A percentile compares a stretch with the other conserved stretches of the same genome.
Evolutionary conservation across 1,139 yeast genomes (phyloP).

Genomic region (Magnusiomyces tetraspermus): DNA sequence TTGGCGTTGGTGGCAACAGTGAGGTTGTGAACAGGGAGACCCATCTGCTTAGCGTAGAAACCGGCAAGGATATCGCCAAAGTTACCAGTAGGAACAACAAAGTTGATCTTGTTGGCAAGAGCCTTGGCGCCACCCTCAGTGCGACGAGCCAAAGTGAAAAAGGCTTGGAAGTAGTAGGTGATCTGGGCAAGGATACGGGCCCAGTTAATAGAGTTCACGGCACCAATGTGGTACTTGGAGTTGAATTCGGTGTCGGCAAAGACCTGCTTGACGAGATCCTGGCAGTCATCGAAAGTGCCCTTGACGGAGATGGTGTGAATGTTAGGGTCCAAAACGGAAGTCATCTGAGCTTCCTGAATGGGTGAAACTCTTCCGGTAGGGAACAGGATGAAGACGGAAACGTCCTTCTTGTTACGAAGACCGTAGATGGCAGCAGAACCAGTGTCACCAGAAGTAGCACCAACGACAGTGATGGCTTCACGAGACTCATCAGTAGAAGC

Average conservation of each 20-base stretch:
- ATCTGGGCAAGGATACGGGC: slow-evolving; percentile 96
- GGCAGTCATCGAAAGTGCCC: slow-evolving; percentile 98
- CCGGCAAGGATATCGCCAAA: slow-evolving; percentile 98
- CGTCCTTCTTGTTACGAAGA: slow-evolving; percentile 90
- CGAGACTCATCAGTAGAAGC: slow-evolving; percentile 46
- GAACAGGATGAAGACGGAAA: slow-evolving; percentile 86
- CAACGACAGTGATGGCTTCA: slow-evolving; percentile 87
- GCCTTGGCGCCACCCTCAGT: slow-evolving; percentile 29
- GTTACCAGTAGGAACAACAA: slow-evolving; percentile 95
- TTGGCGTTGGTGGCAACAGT: slow-evolving; percentile 94
- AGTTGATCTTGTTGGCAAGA: slow-evolving; percentile 42
- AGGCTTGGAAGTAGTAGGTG: slow-evolving; percentile 89
- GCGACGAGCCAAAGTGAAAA: slow-evolving; percentile 53
- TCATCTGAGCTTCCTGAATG: slow-evolving; percentile 97
- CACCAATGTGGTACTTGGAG: slow-evolving; percentile 85
- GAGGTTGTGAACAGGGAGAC: slow-evolving; percentile 76
- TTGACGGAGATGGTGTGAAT: slow-evolving; percentile 91
- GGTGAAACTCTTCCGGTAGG: slow-evolving; percentile 98
- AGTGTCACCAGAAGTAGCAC: slow-evolving; percentile 98
- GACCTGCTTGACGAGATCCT: slow-evolving; percentile 85
- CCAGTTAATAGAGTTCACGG: slow-evolving; percentile 98
- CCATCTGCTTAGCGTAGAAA: slow-evolving; percentile 89
- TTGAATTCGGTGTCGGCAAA: slow-evolving; percentile 87
- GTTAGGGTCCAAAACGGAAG: slow-evolving; percentile 88
- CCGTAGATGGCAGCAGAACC: slow-evolving; percentile 99